phyloP scores from a whole-genome alignment of 495 filamentous ascomycete genomes.

The Friedmanniomyces simplex region DNA sequence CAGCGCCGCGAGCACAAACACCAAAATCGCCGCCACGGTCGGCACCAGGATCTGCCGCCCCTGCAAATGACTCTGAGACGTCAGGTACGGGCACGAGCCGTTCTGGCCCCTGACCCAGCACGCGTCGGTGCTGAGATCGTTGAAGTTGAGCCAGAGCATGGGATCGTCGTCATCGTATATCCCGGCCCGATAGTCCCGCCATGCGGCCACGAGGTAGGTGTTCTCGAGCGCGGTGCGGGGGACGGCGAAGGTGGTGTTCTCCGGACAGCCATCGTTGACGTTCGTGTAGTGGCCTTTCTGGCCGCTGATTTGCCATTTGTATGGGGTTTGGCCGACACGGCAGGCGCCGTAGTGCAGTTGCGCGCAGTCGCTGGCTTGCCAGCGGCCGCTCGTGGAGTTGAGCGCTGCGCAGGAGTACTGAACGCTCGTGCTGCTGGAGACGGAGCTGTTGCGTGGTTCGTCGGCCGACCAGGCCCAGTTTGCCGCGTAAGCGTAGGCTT shows the following conservation, averaged over 20 bases:
- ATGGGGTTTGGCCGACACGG: constrained; percentile 40
- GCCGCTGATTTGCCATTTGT: constrained; percentile 44
- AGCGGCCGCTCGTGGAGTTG: constrained; percentile 39
- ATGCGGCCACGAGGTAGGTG: constrained; percentile 37
- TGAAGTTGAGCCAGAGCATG: constrained; percentile 48
- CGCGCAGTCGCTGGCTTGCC: constrained; percentile 47
- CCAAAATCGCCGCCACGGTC: constrained; percentile 48
- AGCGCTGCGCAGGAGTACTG: constrained; percentile 45
- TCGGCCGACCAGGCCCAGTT: constrained; percentile 52
- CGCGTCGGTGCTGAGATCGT: constrained; percentile 40
- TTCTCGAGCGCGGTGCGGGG: constrained; percentile 56
- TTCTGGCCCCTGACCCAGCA: constrained; percentile 52
- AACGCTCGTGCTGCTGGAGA: constrained; percentile 21
- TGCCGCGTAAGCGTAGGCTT: constrained; percentile 38
- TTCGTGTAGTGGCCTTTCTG: constrained; percentile 35
- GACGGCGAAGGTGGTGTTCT: constrained; percentile 32
- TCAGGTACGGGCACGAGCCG: constrained; percentile 44
- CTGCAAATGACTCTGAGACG: constrained; percentile 27
- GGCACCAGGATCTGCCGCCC: constrained; percentile 47
- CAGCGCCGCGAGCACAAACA: constrained; percentile 47
- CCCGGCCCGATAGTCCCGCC: constrained; percentile 14
- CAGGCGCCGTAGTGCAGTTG: constrained; percentile 43
- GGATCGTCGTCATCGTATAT: constrained; percentile 19
- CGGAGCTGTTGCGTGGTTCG: constrained; percentile 40
- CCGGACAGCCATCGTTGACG: constrained; percentile 28